These are phyloP conservation scores for Pleurostoma richardsiae DNA, from an alignment of 2,329 filamentous ascomycete species.

Conservation along the genomic window DNA sequence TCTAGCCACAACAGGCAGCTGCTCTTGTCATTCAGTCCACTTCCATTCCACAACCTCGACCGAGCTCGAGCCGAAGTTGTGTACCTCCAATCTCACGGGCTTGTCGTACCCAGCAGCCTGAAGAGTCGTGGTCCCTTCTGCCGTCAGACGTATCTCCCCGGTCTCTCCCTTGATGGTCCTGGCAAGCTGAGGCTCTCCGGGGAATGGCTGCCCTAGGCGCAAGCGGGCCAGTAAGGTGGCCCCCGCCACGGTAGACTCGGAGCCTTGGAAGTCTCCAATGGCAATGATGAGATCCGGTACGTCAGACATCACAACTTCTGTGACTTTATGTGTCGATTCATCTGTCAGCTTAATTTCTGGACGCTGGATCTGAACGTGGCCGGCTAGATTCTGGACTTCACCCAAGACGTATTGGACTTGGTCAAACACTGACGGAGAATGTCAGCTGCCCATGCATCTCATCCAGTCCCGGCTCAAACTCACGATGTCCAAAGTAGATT, in stretches of 20 bases:
- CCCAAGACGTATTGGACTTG: conserved; percentile 39
- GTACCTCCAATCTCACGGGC: conserved; percentile 40
- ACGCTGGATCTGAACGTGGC: conserved; percentile 38
- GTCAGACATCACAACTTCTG: conserved; percentile 24
- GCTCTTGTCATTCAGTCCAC: conserved; percentile 40
- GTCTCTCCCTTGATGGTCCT: conserved; percentile 44
- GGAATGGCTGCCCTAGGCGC: conserved; percentile 40
- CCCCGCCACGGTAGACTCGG: conserved; percentile 15
- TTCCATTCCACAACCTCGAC: conserved; percentile 36
- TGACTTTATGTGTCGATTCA: conserved; percentile 18
- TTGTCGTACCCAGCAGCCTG: conserved; percentile 26
- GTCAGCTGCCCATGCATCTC: conserved; percentile 5
- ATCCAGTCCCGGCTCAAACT: conserved; percentile 10
- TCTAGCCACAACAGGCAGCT: conserved; percentile 34
- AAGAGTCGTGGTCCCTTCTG: conserved; percentile 17
- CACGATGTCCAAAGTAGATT: conserved; percentile 36
- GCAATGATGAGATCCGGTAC: conserved; percentile 18
- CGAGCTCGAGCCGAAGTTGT: conserved; percentile 40
- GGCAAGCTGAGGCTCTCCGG: conserved; percentile 30
- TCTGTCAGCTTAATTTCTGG: conserved; percentile 30
- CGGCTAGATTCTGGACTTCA: conserved; percentile 30
- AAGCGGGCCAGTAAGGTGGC: conserved; percentile 33
- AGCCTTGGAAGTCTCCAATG: conserved; percentile 22
- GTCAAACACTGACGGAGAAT: conserved; percentile 32
- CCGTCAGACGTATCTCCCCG: conserved; percentile 35